Evolutionary conservation across 2,329 filamentous ascomycete species (phyloP), one percentile per base, ranked within the genome.

Genomic region (Fusarium subtropicale): DNA sequence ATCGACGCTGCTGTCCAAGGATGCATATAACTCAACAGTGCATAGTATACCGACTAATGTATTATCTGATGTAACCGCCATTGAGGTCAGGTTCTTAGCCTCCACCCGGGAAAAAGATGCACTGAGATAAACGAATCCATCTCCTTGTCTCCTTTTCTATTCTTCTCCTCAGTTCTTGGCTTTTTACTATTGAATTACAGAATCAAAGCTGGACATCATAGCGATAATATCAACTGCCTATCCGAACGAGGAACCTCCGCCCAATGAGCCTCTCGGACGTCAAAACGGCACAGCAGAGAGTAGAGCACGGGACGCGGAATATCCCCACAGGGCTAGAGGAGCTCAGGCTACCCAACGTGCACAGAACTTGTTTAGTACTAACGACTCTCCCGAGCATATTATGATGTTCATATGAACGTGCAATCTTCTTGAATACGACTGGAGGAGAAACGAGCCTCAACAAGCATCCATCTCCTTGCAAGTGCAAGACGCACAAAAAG

Each of bases 81-180:
- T 48, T 39, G 47, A 42, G 45, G 36, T 47, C 30, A 33, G 18
- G n/a, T 20, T 34, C 38, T 44, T 20, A 41, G 38, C 33, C 20
- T 28, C n/a, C 30, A 41, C 26, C 54, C 36, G 36, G 41, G 31
- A n/a, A 45, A 45, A 60, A 48, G 36, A 61, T 66, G 42, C 42
- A 62, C 50, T 56, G 51, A 69, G 64, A 64, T 68, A 68, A 47
- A 67, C 63, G 45, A 66, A 61, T 18, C n/a, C 26, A 54, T 53
- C 31, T 39, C 31, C 24, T 39, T 55, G 11, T 33, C 41, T 65
- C 60, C 36, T 65, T 55, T 55, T 36, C 16, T 20, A 8, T 44
- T 66, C 45, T 48, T 39, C 55, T 58, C 61, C 38, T 30, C 47
- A 31, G 20, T 36, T 26, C 24, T 53, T 54, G 57, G 44, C 52